A percentile compares a stretch with the other conserved stretches of the same genome.
These are phyloP conservation scores for Thermomucor indicae-seudaticae DNA, from an alignment of 371 early-diverging fungal species.

Conservation along the genomic window DNA sequence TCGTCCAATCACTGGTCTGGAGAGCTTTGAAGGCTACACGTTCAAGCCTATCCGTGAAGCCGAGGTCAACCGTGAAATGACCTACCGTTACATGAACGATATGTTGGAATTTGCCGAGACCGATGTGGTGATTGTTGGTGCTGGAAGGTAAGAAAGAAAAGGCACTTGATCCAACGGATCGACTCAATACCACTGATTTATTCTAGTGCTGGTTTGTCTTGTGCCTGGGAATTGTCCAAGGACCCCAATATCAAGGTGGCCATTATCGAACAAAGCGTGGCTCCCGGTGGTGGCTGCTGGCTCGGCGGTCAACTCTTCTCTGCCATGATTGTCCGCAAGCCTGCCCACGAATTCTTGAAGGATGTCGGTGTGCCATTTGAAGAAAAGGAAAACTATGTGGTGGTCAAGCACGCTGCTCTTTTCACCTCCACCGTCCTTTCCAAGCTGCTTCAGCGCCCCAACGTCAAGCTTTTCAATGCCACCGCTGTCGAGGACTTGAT, in stretches of 20 bases:
- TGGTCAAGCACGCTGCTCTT: conserved; percentile 71
- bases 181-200: no score
- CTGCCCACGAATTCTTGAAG: conserved; percentile 61
- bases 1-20: conserved; percentile 13
- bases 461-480: conserved; percentile 78
- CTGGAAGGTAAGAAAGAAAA: conserved; percentile 54
- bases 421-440: conserved; percentile 74
- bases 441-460: conserved; percentile 61
- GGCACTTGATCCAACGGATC: neutral
- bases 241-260: conserved; percentile 57
- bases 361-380: conserved; percentile 69
- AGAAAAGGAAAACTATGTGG: conserved; percentile 71
- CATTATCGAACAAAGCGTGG: conserved; percentile 63
- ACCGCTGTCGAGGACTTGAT: conserved; percentile 74
- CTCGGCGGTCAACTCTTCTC: conserved; percentile 75
- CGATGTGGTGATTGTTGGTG: conserved; percentile 75
- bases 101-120: conserved; percentile 63
- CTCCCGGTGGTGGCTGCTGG: conserved; percentile 76
- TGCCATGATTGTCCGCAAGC: conserved; percentile 69
- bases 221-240: conserved; percentile 69
- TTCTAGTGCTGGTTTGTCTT: conserved; percentile 45
- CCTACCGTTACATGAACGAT: conserved; percentile 63
- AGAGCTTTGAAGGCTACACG: conserved; percentile 34
- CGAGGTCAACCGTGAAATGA: conserved; percentile 72
- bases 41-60: conserved; percentile 64